Conservation (phyloP, 331 rosid genomes). For the Pyracantha coccinea region DNA sequence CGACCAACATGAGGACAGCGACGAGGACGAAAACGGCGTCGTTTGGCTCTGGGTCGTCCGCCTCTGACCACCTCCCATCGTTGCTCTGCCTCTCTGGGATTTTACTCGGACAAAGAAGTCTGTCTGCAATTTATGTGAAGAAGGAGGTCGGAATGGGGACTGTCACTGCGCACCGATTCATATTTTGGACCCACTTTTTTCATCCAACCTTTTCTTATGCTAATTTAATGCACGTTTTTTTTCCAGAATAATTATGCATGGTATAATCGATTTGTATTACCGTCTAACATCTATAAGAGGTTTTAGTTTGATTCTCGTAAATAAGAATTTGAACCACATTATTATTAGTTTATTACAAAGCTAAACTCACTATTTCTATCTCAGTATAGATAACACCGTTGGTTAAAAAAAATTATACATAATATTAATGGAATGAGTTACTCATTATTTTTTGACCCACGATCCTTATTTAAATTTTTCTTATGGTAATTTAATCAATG, state of each 20-base stretch:
- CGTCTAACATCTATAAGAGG: accelerated
- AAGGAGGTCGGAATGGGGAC: neutral
- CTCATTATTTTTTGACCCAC: too few species aligned
- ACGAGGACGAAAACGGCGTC: conserved; percentile 23
- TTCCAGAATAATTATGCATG: too few species aligned
- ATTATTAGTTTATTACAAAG: too few species aligned
- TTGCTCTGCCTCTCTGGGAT: neutral
- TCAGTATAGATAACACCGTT: too few species aligned
- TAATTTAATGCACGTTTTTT: too few species aligned
- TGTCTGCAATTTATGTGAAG: neutral
- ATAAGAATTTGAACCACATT: accelerated
- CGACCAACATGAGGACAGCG: conserved; percentile 29
- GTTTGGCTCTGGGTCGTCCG: neutral
- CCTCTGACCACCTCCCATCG: conserved; percentile 18
- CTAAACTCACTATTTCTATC: accelerated
- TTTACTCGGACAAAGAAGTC: neutral
- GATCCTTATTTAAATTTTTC: too few species aligned
- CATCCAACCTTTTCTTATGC: too few species aligned
- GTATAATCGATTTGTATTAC: too few species aligned
- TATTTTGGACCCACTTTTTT: too few species aligned
- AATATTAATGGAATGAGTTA: too few species aligned
- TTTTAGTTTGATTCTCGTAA: accelerated
- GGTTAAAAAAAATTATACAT: too few species aligned
- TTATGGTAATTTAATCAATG: too few species aligned
- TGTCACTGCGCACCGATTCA: neutral